Evolutionary conservation across 1,284 basidiomycete genomes (phyloP).

Genomic region (Sporisorium graminicola): DNA sequence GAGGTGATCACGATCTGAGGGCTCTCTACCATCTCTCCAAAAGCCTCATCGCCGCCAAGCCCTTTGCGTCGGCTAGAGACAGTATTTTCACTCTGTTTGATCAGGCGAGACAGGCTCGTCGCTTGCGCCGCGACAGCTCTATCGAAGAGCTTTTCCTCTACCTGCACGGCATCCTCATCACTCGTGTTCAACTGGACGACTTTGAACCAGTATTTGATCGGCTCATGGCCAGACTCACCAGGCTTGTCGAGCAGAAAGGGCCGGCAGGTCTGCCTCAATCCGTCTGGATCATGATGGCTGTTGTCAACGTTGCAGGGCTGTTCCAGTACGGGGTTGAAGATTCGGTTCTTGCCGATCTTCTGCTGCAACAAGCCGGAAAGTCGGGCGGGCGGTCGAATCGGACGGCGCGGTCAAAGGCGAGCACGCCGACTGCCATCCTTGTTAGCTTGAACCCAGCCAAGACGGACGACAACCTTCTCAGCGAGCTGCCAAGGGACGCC

Average conservation of each 20-base stretch:
- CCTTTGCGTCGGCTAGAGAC: conserved; percentile 87
- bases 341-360: conserved; percentile 74
- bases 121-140: conserved; percentile 77
- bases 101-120: conserved; percentile 75
- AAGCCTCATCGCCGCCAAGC: conserved; percentile 77
- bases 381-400: conserved; percentile 39
- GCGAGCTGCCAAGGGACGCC: conserved; percentile 40
- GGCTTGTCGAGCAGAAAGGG: conserved; percentile 22
- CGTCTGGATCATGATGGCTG: conserved; percentile 96
- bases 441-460: conserved; percentile 55
- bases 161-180: conserved; percentile 95
- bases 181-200: conserved; percentile 90
- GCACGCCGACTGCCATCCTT: conserved; percentile 46
- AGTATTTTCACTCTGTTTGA: conserved; percentile 88
- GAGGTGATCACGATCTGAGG: conserved; percentile 80
- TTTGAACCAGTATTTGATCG: conserved; percentile 84
- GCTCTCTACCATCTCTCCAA: conserved; percentile 95
- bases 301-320: conserved; percentile 83
- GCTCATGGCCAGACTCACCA: conserved; percentile 81
- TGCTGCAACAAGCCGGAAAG: conserved; percentile 30
- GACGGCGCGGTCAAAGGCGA: conserved; percentile 71
- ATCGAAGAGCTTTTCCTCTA: conserved; percentile 87
- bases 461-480: conserved; percentile 40
- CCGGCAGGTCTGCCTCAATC: conserved; percentile 73
- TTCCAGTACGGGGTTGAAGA: conserved; percentile 88